Evolutionary conservation across 2,329 filamentous ascomycete genomes (phyloP).

Genomic region (Meredithiella fracta): DNA sequence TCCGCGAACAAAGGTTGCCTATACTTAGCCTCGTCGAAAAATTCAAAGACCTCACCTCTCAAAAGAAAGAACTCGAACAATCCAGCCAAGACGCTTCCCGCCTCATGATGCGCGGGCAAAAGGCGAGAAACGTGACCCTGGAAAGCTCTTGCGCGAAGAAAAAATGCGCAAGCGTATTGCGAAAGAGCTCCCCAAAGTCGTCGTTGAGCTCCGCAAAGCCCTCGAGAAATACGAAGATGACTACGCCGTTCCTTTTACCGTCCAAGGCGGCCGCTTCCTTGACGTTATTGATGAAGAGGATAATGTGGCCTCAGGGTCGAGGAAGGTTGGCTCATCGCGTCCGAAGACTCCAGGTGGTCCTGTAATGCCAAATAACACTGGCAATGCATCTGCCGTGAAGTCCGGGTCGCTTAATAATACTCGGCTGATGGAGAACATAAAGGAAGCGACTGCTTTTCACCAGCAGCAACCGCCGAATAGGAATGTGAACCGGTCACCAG

Average conservation of each 20-base stretch:
- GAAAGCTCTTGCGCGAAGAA: conserved; percentile 83
- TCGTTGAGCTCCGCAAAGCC: conserved; percentile 64
- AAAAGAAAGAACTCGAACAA: conserved; percentile 71
- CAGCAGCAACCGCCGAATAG: conserved; percentile 21
- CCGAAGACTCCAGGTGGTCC: conserved; percentile 26
- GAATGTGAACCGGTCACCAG: conserved; percentile 38
- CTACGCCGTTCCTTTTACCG: conserved; percentile 80
- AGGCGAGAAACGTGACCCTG: conserved; percentile 86
- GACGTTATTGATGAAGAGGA: conserved; percentile 59
- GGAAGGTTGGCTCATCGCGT: conserved; percentile 31
- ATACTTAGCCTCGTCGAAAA: conserved; percentile 68
- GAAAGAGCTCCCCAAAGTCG: conserved; percentile 87
- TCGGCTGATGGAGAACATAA: conserved; percentile 16
- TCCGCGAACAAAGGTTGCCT: conserved; percentile 77
- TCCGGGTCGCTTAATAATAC: conserved; percentile 18
- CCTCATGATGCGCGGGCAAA: conserved; percentile 76
- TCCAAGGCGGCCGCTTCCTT: conserved; percentile 81
- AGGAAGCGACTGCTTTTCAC: conserved; percentile 2
- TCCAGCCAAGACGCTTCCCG: conserved; percentile 92
- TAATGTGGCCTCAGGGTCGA: conserved; percentile 16
- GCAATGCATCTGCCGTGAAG: conserved; percentile 28
- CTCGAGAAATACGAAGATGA: conserved; percentile 85
- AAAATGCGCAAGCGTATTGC: conserved; percentile 97
- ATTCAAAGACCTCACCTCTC: conserved; percentile 65
- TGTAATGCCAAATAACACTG: conserved; percentile 56